These are phyloP conservation scores for Coemansia sp. DNA, from an alignment of 371 early-diverging fungal species.

Conservation along the genomic window DNA sequence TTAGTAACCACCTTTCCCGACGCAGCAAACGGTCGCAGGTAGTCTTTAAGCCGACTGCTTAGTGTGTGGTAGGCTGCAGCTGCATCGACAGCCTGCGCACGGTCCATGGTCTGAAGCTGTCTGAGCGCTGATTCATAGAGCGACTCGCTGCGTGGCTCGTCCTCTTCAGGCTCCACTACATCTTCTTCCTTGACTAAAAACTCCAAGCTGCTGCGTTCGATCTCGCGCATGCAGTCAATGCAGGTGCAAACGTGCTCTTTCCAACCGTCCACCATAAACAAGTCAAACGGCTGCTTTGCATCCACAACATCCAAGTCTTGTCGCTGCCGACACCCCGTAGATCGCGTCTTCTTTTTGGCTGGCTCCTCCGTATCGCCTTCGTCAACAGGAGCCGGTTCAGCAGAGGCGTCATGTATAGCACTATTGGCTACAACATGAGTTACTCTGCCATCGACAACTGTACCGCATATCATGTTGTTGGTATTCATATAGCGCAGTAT, in stretches of 20 bases:
- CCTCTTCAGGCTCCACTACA: conserved; percentile 54
- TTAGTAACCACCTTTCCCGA: conserved; percentile 70
- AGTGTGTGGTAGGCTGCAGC: conserved; percentile 56
- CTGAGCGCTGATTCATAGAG: conserved; percentile 76
- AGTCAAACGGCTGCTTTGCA: conserved; percentile 16
- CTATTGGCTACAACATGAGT: conserved; percentile 6
- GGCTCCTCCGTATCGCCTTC: conserved; percentile 18
- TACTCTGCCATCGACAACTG: conserved; percentile 19
- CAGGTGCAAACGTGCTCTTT: conserved; percentile 42
- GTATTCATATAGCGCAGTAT: conserved; percentile 57
- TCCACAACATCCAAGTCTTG: conserved; percentile 15
- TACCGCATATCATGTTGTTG: conserved; percentile 5
- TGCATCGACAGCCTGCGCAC: conserved; percentile 67
- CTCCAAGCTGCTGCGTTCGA: conserved; percentile 23
- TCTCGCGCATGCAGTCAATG: conserved; percentile 32
- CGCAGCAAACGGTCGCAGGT: conserved; percentile 67
- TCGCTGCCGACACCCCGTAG: conserved; percentile 17
- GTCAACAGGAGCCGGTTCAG: not conserved
- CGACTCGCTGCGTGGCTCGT: conserved; percentile 62
- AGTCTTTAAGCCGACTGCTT: conserved; percentile 64
- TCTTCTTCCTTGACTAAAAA: conserved; percentile 54
- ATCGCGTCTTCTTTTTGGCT: conserved; percentile 19
- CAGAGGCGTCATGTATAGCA: not conserved
- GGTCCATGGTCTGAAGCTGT: conserved; percentile 67
- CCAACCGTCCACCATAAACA: conserved; percentile 49